A percentile compares a stretch with the other conserved stretches of the same genome.
Evolutionary conservation across 768 basidiomycete genomes (phyloP).

Genomic region (Tulasnella sp.): DNA sequence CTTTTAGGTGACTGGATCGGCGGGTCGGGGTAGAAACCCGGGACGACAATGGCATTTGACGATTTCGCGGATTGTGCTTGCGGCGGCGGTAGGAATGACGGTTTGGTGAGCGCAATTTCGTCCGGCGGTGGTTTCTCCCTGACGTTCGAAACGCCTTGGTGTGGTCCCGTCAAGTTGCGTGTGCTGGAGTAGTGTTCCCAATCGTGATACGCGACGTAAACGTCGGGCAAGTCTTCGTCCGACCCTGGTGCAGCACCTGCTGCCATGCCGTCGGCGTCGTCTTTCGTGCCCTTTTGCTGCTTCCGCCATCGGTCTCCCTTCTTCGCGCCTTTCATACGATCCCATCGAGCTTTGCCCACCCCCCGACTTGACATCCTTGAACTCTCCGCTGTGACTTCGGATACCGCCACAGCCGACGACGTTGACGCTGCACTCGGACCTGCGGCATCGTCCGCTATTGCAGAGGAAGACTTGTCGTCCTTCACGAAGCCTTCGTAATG

Average conservation of each 20-base stretch:
- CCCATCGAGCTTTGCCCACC: not conserved
- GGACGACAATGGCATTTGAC: not conserved
- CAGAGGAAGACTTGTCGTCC: conserved; percentile 39
- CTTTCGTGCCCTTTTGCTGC: not conserved
- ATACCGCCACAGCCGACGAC: not conserved
- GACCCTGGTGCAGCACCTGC: not conserved
- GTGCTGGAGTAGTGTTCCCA: conserved; percentile 95
- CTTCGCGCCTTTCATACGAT: conserved; percentile 9
- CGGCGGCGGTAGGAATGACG: no score
- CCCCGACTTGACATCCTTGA: not conserved
- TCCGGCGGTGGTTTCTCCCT: conserved; percentile 35
- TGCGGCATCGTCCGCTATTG: not conserved
- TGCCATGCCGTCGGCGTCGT: no score
- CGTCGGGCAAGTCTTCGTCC: not conserved
- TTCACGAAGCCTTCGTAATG: conserved; percentile 85
- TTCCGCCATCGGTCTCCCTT: not conserved
- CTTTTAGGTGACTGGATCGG: not conserved
- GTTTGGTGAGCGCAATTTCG: not conserved
- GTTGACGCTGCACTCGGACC: conserved; percentile 9
- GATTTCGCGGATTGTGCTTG: not conserved
- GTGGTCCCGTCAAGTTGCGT: conserved; percentile 76
- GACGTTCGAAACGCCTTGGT: conserved; percentile 62
- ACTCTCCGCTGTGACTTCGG: not conserved
- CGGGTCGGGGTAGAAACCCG: not conserved
- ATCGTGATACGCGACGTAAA: conserved; percentile 53